Conservation (phyloP, 495 filamentous ascomycete genomes). For the Xylaria curta region DNA sequence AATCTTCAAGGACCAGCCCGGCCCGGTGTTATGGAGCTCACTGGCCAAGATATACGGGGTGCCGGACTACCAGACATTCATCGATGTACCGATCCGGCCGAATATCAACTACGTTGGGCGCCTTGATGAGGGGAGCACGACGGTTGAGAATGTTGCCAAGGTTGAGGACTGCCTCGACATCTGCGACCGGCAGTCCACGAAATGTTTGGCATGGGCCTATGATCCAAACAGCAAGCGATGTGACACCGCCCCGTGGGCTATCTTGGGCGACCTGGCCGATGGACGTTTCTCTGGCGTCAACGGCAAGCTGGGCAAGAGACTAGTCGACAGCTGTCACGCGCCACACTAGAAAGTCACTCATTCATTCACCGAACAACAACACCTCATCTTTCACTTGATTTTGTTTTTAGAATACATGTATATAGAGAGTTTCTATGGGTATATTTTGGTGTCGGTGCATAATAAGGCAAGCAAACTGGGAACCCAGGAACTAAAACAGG, state of each 20-base stretch:
- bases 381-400: slow-evolving; percentile 4
- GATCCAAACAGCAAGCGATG: slow-evolving; percentile 40
- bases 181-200: slow-evolving; percentile 34
- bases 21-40: slow-evolving; percentile 48
- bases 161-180: slow-evolving; percentile 41
- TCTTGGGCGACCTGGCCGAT: slow-evolving; percentile 45
- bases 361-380: not conserved
- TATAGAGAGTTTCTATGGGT: slow-evolving; percentile 21
- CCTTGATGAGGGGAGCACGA: slow-evolving; percentile 42
- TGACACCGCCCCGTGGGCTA: slow-evolving; percentile 51
- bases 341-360: slow-evolving; percentile 15
- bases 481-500: not conserved
- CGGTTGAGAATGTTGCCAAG: slow-evolving; percentile 37
- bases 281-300: slow-evolving; percentile 45
- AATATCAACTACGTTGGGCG: slow-evolving; percentile 50
- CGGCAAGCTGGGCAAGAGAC: slow-evolving; percentile 33
- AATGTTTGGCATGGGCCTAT: slow-evolving; percentile 55
- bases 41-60: slow-evolving; percentile 47
- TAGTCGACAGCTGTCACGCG: slow-evolving; percentile 34
- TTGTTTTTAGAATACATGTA: slow-evolving; percentile 29
- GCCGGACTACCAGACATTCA: slow-evolving; percentile 40
- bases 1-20: slow-evolving; percentile 40
- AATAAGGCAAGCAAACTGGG: slow-evolving; percentile 18
- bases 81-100: slow-evolving; percentile 35
- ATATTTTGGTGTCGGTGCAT: slow-evolving; percentile 20